Evolutionary conservation across 345 rosid genomes (phyloP), one percentile per base, ranked within the genome.

Genomic region (Gossypium rotundifolium): DNA sequence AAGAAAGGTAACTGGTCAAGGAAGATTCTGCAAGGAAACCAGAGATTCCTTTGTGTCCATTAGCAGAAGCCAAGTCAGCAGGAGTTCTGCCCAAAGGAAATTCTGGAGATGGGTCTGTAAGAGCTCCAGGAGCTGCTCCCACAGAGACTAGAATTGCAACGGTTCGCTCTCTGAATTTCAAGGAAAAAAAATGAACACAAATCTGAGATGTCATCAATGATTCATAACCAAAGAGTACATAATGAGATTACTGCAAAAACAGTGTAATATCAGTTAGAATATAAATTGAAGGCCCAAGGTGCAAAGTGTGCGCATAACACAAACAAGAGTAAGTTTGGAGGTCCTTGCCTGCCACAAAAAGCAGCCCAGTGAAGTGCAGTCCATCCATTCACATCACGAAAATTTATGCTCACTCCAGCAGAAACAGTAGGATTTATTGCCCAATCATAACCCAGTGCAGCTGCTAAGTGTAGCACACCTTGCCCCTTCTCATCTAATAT

Each of bases 341-440:
- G 65, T 73, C 25, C 90, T 85, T 83, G 76, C 98, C 97, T 94
- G 84, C 98, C 96, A 80, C 76, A 84, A 12, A 60, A 92, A 70
- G 96, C 97, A 70, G 98, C 94, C 98, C 98, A 94, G 70, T 93
- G 98, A 77, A 93, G 94, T 14, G 96, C 96, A 80, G 98, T 91
- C 97, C 98, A 91, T 29, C 98, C 98, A 85, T 84, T 89, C 18
- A 77, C 84, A 77, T 93, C 98, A 38, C 97, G 93, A 79, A 93
- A 94, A 83, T 92, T 89, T 80, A 92, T 86, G 76, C 87, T 88
- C 69, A 94, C 91, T 70, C 97, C 97, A 42, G 93, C 87, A 74
- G 85, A 79, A 18, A 89, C 75, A 65, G 79, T 89, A 53, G 98
- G 96, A 61, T 81, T 85, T 60, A 92, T 75, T 27, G 93, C 94